Evolutionary conservation across 108 stramenopile genomes (phyloP), one percentile per base, ranked within the genome.

Genomic region (Conticribra weissflogii): DNA sequence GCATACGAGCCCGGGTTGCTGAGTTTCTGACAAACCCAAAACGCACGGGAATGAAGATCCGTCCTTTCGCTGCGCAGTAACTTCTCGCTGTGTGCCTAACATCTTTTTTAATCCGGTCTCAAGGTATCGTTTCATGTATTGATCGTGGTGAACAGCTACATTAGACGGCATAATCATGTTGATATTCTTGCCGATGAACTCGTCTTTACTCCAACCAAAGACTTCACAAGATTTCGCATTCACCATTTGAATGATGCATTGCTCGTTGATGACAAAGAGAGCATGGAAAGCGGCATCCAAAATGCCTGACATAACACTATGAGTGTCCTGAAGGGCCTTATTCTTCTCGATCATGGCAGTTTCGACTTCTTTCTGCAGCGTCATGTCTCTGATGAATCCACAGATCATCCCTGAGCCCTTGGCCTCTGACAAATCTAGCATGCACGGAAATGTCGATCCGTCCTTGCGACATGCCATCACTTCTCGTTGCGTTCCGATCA

Each of bases 31-130:
- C 18, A 74, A 49, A 14, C 72, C 72, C 17, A 80, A 47, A 0
- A 73, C 48, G 49, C 72, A 74, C 1, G 72, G 65, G 45, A 80
- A 80, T 0, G 67, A 51, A 15, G 67, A 59, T n/a, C n/a, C n/a
- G n/a, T n/a, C n/a, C n/a, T n/a, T n/a, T n/a, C n/a, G n/a, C n/a
- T n/a, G n/a, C n/a, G n/a, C n/a, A n/a, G n/a, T n/a, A n/a, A n/a
- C n/a, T n/a, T n/a, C n/a, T n/a, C n/a, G n/a, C n/a, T n/a, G n/a
- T n/a, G n/a, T n/a, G n/a, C n/a, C n/a, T n/a, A n/a, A n/a, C n/a
- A n/a, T n/a, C n/a, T n/a, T n/a, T n/a, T n/a, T n/a, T n/a, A n/a
- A n/a, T n/a, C n/a, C n/a, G n/a, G 72, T 74, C 16, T 45, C 18
- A 2, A 68, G 27, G 59, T 58, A 68, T 27, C 47, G 54, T n/a